These are phyloP conservation scores for Endoconidiophora polonica DNA, from an alignment of 2,329 filamentous ascomycete genomes.

Conservation along the genomic window DNA sequence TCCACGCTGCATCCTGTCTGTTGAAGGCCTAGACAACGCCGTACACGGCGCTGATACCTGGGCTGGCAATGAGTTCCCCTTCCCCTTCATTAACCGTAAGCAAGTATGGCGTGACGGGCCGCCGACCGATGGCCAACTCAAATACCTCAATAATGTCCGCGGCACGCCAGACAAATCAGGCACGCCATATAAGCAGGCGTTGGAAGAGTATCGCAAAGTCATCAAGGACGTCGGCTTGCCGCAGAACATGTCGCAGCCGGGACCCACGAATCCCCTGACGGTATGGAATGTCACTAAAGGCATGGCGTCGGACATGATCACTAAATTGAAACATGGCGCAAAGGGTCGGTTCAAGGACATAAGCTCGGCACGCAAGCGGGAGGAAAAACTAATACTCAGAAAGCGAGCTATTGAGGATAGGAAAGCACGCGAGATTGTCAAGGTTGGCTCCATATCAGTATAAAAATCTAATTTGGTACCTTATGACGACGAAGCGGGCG, in stretches of 20 bases:
- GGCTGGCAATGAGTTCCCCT: constrained; percentile 47
- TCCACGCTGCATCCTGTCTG: constrained; percentile 50
- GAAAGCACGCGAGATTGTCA: constrained; percentile 33
- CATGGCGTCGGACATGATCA: constrained; percentile 77
- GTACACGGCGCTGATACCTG: constrained; percentile 77
- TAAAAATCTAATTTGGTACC: neutral
- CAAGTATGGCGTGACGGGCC: constrained; percentile 53
- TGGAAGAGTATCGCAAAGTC: constrained; percentile 19
- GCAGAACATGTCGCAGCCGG: neutral
- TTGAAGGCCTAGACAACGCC: constrained; percentile 52
- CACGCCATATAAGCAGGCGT: constrained; percentile 22
- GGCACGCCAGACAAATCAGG: constrained; percentile 20
- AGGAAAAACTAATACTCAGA: constrained; percentile 22
- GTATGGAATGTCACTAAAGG: constrained; percentile 54
- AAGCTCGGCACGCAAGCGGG: constrained; percentile 35
- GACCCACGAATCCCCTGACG: constrained; percentile 29
- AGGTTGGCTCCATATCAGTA: constrained; percentile 33
- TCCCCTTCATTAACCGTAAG: constrained; percentile 45
- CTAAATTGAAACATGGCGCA: constrained; percentile 73
- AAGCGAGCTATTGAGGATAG: constrained; percentile 24
- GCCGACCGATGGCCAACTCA: constrained; percentile 49
- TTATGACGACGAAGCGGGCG: neutral
- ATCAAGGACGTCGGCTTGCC: neutral
- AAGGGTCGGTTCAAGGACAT: constrained; percentile 41
- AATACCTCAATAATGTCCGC: constrained; percentile 52